phyloP scores from a whole-genome alignment of 1,284 basidiomycete genomes.

The Takashimella koratensis region DNA sequence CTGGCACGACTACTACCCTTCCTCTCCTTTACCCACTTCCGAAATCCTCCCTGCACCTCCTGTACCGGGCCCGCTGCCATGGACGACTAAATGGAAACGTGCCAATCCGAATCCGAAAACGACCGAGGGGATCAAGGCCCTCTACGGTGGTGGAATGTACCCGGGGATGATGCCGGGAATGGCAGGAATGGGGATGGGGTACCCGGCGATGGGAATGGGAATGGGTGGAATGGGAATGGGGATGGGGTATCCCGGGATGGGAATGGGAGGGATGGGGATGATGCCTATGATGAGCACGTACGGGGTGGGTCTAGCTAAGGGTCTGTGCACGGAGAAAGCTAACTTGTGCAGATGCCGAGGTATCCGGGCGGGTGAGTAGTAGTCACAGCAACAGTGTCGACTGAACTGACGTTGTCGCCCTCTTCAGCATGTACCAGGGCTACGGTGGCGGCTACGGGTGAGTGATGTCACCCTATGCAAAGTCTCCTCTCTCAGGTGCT shows the following conservation, averaged over 20 bases:
- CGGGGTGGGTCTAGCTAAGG: slow-evolving; percentile 12
- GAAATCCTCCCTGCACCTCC: slow-evolving; percentile 16
- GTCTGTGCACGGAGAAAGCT: not conserved
- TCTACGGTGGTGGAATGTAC: slow-evolving; percentile 21
- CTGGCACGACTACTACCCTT: slow-evolving; percentile 21
- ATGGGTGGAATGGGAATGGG: slow-evolving; percentile 13
- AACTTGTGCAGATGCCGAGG: slow-evolving; percentile 21
- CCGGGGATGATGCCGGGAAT: slow-evolving; percentile 14
- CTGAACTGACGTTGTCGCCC: not conserved
- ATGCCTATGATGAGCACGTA: slow-evolving; percentile 19
- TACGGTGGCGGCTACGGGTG: slow-evolving; percentile 16
- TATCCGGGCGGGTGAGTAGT: slow-evolving; percentile 19
- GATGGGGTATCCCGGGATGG: slow-evolving; percentile 7
- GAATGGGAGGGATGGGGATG: slow-evolving; percentile 10
- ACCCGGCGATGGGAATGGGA: slow-evolving; percentile 5
- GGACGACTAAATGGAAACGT: slow-evolving; percentile 32
- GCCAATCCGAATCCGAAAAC: slow-evolving; percentile 27
- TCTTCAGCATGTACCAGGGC: slow-evolving; percentile 6
- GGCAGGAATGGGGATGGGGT: not conserved
- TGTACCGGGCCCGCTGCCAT: not conserved
- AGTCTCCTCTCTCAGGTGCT: not conserved
- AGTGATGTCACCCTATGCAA: not conserved
- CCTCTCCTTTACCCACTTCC: slow-evolving; percentile 1
- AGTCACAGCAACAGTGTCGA: not conserved
- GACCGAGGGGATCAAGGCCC: slow-evolving; percentile 20